Percentiles rank a stretch among this genome's conserved stretches.
Evolutionary conservation across 495 filamentous ascomycete species (phyloP).

Genomic region (Staphylotrichum longicolle): DNA sequence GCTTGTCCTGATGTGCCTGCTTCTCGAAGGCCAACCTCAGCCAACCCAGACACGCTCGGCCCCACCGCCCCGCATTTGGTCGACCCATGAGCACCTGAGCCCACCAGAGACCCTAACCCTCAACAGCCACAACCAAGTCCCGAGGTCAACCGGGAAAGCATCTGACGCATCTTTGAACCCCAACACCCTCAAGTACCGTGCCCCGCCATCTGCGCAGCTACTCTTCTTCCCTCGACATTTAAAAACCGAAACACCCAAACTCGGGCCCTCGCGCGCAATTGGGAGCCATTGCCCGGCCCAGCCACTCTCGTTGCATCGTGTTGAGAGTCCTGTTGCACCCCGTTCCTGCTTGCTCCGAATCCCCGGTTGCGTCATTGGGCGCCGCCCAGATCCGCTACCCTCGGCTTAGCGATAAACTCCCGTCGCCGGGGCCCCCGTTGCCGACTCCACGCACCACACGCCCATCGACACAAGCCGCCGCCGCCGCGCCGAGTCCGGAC

Average conservation of each 20-base stretch:
- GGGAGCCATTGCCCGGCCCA: constrained; percentile 9
- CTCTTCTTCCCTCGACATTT: constrained; percentile 1
- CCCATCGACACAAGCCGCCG: neutral
- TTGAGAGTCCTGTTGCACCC: too few species aligned
- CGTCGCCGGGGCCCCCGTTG: constrained; percentile 3
- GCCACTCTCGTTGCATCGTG: constrained; percentile 13
- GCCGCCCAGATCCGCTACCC: constrained; percentile 27
- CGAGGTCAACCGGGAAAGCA: too few species aligned
- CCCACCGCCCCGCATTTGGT: too few species aligned
- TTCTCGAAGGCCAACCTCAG: too few species aligned
- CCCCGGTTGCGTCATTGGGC: constrained; percentile 21
- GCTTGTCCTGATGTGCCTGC: too few species aligned
- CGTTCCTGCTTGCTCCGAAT: constrained; percentile 1
- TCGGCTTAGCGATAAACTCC: constrained; percentile 23
- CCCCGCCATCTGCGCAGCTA: constrained; percentile 5
- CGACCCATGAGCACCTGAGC: too few species aligned
- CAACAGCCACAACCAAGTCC: too few species aligned
- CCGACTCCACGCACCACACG: constrained; percentile 18
- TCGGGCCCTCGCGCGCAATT: constrained; percentile 4
- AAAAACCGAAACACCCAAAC: constrained; percentile 1
- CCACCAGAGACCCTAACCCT: too few species aligned
- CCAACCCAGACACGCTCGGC: too few species aligned
- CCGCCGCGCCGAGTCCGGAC: neutral
- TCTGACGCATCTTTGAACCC: too few species aligned
- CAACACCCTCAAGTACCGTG: neutral